Evolutionary conservation across 768 basidiomycete genomes (phyloP).

Genomic region (Austroboletus festivus): DNA sequence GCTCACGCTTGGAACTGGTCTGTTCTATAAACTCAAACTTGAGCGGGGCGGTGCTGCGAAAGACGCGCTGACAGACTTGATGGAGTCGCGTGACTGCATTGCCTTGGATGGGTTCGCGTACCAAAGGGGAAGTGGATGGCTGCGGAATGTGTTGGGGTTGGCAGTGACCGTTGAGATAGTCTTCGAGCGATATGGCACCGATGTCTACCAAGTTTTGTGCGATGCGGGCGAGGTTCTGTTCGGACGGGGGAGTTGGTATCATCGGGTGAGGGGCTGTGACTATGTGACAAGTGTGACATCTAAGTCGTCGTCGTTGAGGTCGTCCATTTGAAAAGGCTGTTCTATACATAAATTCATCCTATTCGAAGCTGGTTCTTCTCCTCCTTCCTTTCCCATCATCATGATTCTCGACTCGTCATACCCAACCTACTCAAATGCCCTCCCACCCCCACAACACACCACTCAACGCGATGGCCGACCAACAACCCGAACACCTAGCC

Average conservation of each 20-base stretch:
- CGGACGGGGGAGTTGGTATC: too few species aligned
- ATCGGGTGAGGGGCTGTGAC: too few species aligned
- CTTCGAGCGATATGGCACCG: conserved; percentile 26
- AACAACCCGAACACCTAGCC: conserved; percentile 51
- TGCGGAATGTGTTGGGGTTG: neutral
- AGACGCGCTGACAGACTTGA: conserved; percentile 39
- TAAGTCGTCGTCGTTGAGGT: too few species aligned
- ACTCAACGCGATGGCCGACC: conserved; percentile 16
- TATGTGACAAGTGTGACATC: too few species aligned
- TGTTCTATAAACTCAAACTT: conserved; percentile 50
- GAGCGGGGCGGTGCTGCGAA: conserved; percentile 40
- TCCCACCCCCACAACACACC: conserved; percentile 16
- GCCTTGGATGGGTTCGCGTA: conserved; percentile 1
- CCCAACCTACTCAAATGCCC: conserved; percentile 8
- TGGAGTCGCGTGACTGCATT: conserved; percentile 37
- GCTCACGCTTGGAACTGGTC: conserved; percentile 35
- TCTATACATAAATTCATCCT: neutral
- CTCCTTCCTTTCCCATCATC: neutral
- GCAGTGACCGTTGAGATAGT: conserved; percentile 19
- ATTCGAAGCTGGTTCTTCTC: conserved; percentile 2
- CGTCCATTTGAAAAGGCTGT: too few species aligned
- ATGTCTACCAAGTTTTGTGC: conserved; percentile 26
- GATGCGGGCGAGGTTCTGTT: conserved; percentile 17
- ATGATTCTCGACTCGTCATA: conserved; percentile 26
- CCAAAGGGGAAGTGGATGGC: too few species aligned